Percentiles rank a stretch among this genome's conserved stretches.
These are phyloP conservation scores for Leccinum griseonigrum DNA, from an alignment of 1,284 basidiomycete genomes.

Conservation along the genomic window DNA sequence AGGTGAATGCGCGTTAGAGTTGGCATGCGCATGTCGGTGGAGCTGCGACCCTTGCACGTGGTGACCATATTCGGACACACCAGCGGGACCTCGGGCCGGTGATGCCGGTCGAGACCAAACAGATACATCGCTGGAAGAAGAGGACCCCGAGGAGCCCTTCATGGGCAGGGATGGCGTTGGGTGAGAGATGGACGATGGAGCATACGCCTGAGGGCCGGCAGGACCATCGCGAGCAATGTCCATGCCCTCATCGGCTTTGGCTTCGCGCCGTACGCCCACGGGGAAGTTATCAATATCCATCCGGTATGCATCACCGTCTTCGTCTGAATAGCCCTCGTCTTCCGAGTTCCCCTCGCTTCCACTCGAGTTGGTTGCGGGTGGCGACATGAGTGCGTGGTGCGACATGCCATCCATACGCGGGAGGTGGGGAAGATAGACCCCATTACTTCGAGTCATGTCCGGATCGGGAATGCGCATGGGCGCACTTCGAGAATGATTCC, in stretches of 20 bases:
- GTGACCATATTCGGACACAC: constrained; percentile 11
- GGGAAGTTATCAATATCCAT: constrained; percentile 27
- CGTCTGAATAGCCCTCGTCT: constrained; percentile 29
- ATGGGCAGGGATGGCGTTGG: constrained; percentile 3
- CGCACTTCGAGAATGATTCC: constrained; percentile 51
- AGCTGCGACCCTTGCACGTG: constrained; percentile 3
- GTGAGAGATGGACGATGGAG: constrained; percentile 4
- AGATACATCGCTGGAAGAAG: constrained; percentile 25
- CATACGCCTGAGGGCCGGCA: constrained; percentile 2
- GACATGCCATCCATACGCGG: constrained; percentile 14
- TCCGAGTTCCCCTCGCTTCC: constrained; percentile 29
- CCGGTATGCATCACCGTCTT: constrained; percentile 18
- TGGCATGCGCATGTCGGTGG: constrained; percentile 14
- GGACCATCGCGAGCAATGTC: background rate
- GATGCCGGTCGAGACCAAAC: constrained; percentile 29
- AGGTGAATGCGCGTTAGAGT: constrained; percentile 1
- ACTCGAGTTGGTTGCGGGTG: constrained; percentile 31
- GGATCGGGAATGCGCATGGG: constrained; percentile 23
- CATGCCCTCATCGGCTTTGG: constrained; percentile 12
- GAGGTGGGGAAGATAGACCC: constrained; percentile 13
- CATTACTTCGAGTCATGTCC: constrained; percentile 13
- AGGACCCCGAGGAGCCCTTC: constrained; percentile 19
- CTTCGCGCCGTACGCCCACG: constrained; percentile 1
- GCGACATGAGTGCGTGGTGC: constrained; percentile 27
- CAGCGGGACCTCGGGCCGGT: constrained; percentile 19